Base-by-base conservation (phyloP, 2,329 filamentous ascomycete genomes). In the Pseudopyrenochaeta lycopersici region DNA sequence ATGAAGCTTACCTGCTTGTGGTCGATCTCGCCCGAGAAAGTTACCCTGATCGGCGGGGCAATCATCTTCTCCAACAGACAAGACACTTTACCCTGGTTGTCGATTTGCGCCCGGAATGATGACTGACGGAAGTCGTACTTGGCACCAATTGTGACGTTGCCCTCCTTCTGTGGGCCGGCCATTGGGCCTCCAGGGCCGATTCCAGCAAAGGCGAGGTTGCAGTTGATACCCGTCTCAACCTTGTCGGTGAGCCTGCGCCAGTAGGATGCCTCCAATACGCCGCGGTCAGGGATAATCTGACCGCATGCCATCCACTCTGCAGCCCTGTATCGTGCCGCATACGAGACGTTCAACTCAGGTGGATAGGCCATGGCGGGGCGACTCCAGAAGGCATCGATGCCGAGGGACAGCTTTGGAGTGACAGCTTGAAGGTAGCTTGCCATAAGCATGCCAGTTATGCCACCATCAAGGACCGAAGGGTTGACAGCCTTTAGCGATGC, bases 111-210 rank as follows among this genome's bases (percentile, higher is more conserved):
- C 63, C 94, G 88, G 88, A 97, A 97, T 36, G 91, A 95, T 45
- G 92, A 95, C 49, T 91, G 95, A 73, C 91, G 87, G 87, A 99
- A 99, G 77, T 97, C 94, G 80, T 99, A 99, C 81, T 99, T 99
- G 75, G 92, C 91, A 71, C 94, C 95, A 69, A 98, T 85, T 49
- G 93, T 92, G 48, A 96, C 93, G 57, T 91, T 85, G 50, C 95
- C 95, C 77, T 99, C 93, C 78, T 92, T 94, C 76, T 88, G 86
- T 48, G 66, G 67, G n/a, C 87, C 87, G 55, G 84, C 87, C 70
- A 91, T 91, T 60, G 86, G 85, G 46, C 85, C 86, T 64, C 54
- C 73, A 54, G 85, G 73, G 29, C 87, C 82, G 29, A 87, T 84
- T 23, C 80, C 80, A 20, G 85, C 87, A 65, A 97, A 89, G 62